Conservation (phyloP, 129 eudicot genomes). For the Escallonia rubra region DNA sequence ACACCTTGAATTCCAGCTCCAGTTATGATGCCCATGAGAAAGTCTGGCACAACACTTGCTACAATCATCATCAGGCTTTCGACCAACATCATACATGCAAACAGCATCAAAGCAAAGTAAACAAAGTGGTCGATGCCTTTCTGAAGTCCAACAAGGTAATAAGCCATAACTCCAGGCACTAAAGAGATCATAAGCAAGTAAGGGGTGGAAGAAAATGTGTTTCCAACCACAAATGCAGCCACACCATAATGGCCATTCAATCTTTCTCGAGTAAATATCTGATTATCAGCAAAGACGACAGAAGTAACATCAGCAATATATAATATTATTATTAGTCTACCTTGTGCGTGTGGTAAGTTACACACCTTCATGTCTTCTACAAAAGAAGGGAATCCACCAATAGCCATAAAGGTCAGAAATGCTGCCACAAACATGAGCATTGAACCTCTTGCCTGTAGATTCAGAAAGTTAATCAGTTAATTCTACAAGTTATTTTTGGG, state of each 20-base stretch:
- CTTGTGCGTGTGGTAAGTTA: neutral
- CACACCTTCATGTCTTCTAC: slow-evolving; percentile 34
- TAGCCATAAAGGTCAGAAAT: slow-evolving; percentile 31
- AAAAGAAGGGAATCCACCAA: slow-evolving; percentile 36
- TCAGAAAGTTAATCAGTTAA: neutral
- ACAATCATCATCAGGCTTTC: slow-evolving; percentile 27
- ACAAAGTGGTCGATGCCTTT: slow-evolving; percentile 13
- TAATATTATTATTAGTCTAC: neutral
- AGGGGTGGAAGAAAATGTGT: slow-evolving; percentile 19
- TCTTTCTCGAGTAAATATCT: slow-evolving; percentile 21
- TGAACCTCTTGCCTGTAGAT: slow-evolving; percentile 30
- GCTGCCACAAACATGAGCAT: slow-evolving; percentile 29
- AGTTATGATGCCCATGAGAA: slow-evolving; percentile 23
- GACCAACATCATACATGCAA: slow-evolving; percentile 13
- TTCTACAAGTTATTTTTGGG: neutral
- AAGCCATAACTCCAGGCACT: slow-evolving; percentile 16
- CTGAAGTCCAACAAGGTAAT: slow-evolving; percentile 22
- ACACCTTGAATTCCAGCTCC: slow-evolving; percentile 37
- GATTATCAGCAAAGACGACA: neutral
- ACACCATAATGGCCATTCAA: slow-evolving; percentile 24
- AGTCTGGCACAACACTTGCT: slow-evolving; percentile 19
- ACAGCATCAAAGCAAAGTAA: slow-evolving; percentile 5
- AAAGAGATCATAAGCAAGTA: slow-evolving; percentile 5
- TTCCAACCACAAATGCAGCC: slow-evolving; percentile 17
- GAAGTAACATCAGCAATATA: neutral